These are phyloP conservation scores for Pseudopyrenochaeta lycopersici DNA, from an alignment of 2,329 filamentous ascomycete genomes.

Conservation along the genomic window DNA sequence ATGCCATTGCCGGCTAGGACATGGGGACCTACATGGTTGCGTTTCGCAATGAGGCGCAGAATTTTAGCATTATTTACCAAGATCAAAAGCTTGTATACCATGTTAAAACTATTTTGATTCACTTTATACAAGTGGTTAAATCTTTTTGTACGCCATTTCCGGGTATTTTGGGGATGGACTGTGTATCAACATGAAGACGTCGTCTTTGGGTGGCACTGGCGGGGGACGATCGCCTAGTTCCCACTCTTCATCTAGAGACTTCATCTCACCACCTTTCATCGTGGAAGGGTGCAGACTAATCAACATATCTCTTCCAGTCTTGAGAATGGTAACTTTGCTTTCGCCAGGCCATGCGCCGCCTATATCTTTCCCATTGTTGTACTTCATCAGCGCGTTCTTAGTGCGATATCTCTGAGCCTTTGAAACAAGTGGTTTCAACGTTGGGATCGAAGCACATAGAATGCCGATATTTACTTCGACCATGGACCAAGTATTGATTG, in stretches of 20 bases:
- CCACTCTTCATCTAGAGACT: slow-evolving; percentile 13
- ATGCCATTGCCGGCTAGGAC: no score
- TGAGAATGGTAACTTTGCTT: slow-evolving; percentile 10
- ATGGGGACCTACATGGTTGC: no score
- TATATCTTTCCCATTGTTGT: slow-evolving; percentile 1
- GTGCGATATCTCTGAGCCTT: slow-evolving; percentile 27
- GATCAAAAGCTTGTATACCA: no score
- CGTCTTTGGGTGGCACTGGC: slow-evolving; percentile 29
- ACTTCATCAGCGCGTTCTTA: slow-evolving; percentile 14
- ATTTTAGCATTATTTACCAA: no score
- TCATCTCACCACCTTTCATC: slow-evolving; percentile 5
- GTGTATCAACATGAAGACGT: slow-evolving; percentile 3
- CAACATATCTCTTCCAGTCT: slow-evolving; percentile 20
- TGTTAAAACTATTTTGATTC: no score
- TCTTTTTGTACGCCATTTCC: slow-evolving; percentile 11
- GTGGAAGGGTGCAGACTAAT: slow-evolving; percentile 17
- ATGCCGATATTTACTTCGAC: slow-evolving; percentile 93
- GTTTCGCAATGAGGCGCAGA: no score
- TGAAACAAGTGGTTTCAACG: slow-evolving; percentile 75
- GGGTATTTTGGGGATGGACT: slow-evolving; percentile 4
- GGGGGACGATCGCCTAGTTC: slow-evolving; percentile 20
- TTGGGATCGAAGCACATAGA: slow-evolving; percentile 86
- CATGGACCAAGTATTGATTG: slow-evolving; percentile 89
- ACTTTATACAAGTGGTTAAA: no score
- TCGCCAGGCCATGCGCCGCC: slow-evolving; percentile 3